Conservation (phyloP, 257 asterid genomes). For the Solanum pennellii region DNA sequence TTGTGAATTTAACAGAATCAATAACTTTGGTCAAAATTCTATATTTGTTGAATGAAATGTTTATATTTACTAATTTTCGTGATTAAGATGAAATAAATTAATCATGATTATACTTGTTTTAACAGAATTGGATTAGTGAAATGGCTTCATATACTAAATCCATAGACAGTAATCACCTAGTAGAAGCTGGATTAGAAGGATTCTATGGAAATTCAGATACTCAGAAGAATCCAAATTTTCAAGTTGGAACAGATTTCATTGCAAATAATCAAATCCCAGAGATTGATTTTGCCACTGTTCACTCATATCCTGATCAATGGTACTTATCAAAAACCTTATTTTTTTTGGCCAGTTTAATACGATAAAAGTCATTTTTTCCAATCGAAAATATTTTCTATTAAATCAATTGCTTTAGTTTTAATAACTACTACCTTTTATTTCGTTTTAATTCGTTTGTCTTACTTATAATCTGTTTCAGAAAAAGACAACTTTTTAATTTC, state of each 20-base stretch:
- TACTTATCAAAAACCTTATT: neutral
- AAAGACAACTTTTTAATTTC: no score
- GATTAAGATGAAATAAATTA: neutral
- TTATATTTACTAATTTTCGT: neutral
- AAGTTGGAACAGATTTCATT: constrained; percentile 56
- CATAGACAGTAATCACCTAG: constrained; percentile 42
- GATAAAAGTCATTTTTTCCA: neutral
- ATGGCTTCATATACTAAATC: constrained; percentile 62
- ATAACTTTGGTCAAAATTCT: neutral
- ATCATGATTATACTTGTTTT: neutral
- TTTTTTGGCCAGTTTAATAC: neutral
- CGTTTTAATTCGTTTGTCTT: neutral
- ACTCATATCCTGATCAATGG: constrained; percentile 64
- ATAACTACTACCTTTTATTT: neutral
- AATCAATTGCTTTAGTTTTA: neutral
- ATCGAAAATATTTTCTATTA: neutral
- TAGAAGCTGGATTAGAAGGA: constrained; percentile 65
- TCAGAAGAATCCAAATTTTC: constrained; percentile 26
- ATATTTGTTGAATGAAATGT: neutral
- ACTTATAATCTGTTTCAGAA: no score
- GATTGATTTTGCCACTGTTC: constrained; percentile 59
- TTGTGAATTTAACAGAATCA: neutral
- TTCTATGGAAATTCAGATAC: constrained; percentile 38
- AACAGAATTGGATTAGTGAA: constrained; percentile 57
- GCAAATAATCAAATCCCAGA: constrained; percentile 42